Percentiles rank a stretch among this genome's conserved stretches.
These are phyloP conservation scores for Hemileia vastatrix DNA, from an alignment of 1,284 basidiomycete species.

Conservation along the genomic window DNA sequence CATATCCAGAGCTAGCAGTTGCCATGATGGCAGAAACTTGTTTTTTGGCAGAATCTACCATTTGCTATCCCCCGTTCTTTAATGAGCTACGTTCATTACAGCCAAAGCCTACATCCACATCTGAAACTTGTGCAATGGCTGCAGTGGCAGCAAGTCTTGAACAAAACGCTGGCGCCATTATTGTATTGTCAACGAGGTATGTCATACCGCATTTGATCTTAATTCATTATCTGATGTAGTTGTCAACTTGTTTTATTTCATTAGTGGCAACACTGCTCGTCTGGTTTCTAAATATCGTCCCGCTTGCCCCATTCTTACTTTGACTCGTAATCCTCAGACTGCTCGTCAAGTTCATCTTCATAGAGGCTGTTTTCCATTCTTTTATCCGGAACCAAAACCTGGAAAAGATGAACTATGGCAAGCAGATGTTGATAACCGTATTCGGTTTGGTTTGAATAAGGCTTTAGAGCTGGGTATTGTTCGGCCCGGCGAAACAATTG, in stretches of 20 bases:
- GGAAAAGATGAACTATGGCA: constrained; percentile 87
- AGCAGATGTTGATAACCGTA: constrained; percentile 87
- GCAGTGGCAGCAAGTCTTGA: constrained; percentile 89
- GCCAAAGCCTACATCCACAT: constrained; percentile 75
- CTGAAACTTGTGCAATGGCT: constrained; percentile 85
- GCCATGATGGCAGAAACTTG: constrained; percentile 99
- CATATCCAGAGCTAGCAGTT: constrained; percentile 65
- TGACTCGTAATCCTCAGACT: constrained; percentile 92
- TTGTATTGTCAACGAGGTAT: constrained; percentile 74
- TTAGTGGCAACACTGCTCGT: constrained; percentile 88
- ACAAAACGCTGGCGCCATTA: constrained; percentile 84
- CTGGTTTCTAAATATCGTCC: constrained; percentile 96
- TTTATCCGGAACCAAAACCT: constrained; percentile 86
- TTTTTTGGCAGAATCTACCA: constrained; percentile 80
- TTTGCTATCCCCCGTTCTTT: constrained; percentile 83
- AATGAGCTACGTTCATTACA: constrained; percentile 64
- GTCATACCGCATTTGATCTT: background rate
- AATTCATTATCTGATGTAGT: background rate
- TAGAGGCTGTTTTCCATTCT: constrained; percentile 94
- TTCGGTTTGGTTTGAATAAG: constrained; percentile 77
- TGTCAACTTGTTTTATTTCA: background rate
- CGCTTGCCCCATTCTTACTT: constrained; percentile 83
- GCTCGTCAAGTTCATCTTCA: constrained; percentile 93
- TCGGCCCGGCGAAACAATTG: constrained; percentile 76
- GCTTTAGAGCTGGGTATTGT: constrained; percentile 83